Conservation (phyloP, 805 yeast species). For the Zygoascus bituminiphila region DNA sequence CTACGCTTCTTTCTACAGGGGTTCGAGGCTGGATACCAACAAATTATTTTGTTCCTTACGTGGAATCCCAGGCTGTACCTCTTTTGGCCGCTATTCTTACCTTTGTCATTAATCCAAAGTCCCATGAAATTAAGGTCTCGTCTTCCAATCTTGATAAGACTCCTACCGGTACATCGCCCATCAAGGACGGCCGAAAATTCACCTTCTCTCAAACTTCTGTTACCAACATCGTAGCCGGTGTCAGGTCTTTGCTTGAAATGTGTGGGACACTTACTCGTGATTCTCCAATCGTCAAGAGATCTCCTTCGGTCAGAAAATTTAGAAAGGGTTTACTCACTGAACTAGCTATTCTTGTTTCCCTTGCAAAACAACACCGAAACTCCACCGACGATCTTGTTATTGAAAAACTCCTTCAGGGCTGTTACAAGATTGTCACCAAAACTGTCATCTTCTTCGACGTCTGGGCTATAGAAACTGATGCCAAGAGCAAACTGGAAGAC, state of each 20-base stretch:
- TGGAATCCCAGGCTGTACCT: slow-evolving; percentile 30
- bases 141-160: background rate
- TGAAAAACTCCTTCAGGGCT: slow-evolving; percentile 26
- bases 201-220: slow-evolving; percentile 31
- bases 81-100: slow-evolving; percentile 30
- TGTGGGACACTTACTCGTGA: slow-evolving; percentile 30
- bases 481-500: slow-evolving; percentile 7
- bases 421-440: slow-evolving; percentile 27
- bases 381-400: slow-evolving; percentile 25
- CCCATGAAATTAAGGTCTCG: slow-evolving; percentile 15
- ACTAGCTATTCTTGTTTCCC: slow-evolving; percentile 31
- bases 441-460: slow-evolving; percentile 27
- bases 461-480: slow-evolving; percentile 21
- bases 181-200: slow-evolving; percentile 9
- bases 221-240: slow-evolving; percentile 32
- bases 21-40: slow-evolving; percentile 37
- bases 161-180: background rate
- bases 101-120: slow-evolving; percentile 29
- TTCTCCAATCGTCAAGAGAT: slow-evolving; percentile 23
- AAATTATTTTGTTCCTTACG: slow-evolving; percentile 32
- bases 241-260: slow-evolving; percentile 28
- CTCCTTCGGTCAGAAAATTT: slow-evolving; percentile 25
- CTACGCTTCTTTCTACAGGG: slow-evolving; percentile 29
- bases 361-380: slow-evolving; percentile 29
- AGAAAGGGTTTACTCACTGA: slow-evolving; percentile 33